Percentiles rank a stretch among this genome's conserved stretches.
These are phyloP conservation scores for Trichoderma brevicompactum DNA, from an alignment of 2,329 filamentous ascomycete genomes.

Conservation along the genomic window DNA sequence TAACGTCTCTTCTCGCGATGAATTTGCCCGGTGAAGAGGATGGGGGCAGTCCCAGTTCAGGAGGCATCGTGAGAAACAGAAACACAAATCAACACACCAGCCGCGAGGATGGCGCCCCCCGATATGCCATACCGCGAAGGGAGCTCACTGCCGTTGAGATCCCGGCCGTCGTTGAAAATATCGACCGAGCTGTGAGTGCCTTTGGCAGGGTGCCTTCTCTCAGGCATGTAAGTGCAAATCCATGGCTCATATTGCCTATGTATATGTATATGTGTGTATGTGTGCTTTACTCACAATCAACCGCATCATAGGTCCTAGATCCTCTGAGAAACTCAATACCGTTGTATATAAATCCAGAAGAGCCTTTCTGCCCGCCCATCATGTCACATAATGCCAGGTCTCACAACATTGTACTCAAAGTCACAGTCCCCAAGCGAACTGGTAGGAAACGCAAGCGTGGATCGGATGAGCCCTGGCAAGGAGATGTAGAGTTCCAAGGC, in stretches of 20 bases:
- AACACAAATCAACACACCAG: background rate
- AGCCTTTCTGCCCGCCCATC: constrained; percentile 77
- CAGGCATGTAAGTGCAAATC: constrained; percentile 42
- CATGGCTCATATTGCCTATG: background rate
- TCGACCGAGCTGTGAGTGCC: constrained; percentile 49
- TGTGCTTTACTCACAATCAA: background rate
- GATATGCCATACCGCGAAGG: constrained; percentile 43
- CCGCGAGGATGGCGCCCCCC: constrained; percentile 38
- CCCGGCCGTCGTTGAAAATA: constrained; percentile 49
- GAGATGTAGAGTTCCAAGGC: constrained; percentile 44
- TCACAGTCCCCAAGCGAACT: constrained; percentile 85
- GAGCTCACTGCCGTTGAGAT: constrained; percentile 49
- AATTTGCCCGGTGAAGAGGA: constrained; percentile 8
- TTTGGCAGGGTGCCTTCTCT: constrained; percentile 48
- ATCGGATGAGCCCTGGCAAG: constrained; percentile 67
- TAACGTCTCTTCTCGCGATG: background rate
- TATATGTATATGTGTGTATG: background rate
- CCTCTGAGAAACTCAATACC: constrained; percentile 59
- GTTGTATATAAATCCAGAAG: constrained; percentile 78
- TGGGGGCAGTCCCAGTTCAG: background rate
- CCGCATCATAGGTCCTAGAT: constrained; percentile 49
- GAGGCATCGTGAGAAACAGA: constrained; percentile 7
- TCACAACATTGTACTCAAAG: constrained; percentile 83
- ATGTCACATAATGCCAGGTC: constrained; percentile 75
- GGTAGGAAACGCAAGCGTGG: constrained; percentile 85